Evolutionary conservation across 192 early-diverging fungal species (phyloP), one percentile per base, ranked within the genome.

Genomic region (Linnemannia exigua): DNA sequence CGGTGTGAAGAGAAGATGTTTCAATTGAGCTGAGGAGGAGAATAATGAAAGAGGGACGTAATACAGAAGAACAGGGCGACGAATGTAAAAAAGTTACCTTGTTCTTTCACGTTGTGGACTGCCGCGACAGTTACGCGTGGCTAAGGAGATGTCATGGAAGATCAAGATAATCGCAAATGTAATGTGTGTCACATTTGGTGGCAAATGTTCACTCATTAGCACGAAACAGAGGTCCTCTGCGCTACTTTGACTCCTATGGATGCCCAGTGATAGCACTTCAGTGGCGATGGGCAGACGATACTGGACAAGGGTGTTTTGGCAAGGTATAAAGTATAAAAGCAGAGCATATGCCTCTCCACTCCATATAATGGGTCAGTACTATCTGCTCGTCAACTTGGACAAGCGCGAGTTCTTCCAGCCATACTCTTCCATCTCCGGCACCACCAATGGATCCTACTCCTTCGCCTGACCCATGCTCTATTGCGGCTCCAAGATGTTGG

Each of bases 61-160:
- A 63, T 63, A 44, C 3, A 3, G 41, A 44, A 44, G 41, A n/a
- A n/a, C n/a, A 6, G 41, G 41, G 58, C 31, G 25, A 25, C 58
- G 58, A 63, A 63, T 25, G 58, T 15, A 33, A 63, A 25, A 17
- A 54, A 22, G 52, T 31, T 12, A 15, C 28, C 28, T 63, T 33
- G 58, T 1, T 12, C 28, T 61, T 22, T 31, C 28, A 12, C 8
- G 3, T 63, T 63, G 25, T 33, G 3, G 28, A n/a, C 28, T 63
- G 58, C 58, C 58, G 58, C 58, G 58, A 63, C 58, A 63, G 58
- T 63, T 63, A 63, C 58, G 58, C 58, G 58, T 63, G 9, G n/a
- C 25, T 15, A 63, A 31, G 22, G 54, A 28, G 8, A 63, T 63
- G 58, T 63, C 58, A 63, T 63, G 28, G 58, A 63, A 63, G 28